Percentiles rank a stretch among this genome's conserved stretches.
These are phyloP conservation scores for Penicillium polonicum DNA, from an alignment of 2,329 filamentous ascomycete genomes.

Conservation along the genomic window DNA sequence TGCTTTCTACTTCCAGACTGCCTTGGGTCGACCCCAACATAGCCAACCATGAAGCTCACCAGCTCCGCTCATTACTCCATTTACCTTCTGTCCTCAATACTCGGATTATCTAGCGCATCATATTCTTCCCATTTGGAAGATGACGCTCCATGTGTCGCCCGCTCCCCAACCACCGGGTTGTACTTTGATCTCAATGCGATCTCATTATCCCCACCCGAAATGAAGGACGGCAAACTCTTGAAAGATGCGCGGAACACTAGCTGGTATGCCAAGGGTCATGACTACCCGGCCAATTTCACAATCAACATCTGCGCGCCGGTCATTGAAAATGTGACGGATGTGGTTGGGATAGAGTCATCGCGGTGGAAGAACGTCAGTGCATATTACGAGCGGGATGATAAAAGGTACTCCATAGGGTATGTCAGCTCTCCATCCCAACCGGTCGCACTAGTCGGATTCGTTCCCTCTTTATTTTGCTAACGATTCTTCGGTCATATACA, in stretches of 20 bases:
- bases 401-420: constrained; percentile 50
- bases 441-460: neutral
- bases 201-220: constrained; percentile 50
- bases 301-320: constrained; percentile 53
- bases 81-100: constrained; percentile 36
- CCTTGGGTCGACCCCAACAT: constrained; percentile 7
- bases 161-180: constrained; percentile 58
- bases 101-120: constrained; percentile 28
- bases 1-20: constrained; percentile 2
- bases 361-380: constrained; percentile 51
- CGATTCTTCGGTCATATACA: constrained; percentile 16
- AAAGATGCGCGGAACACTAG: constrained; percentile 44
- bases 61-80: constrained; percentile 31
- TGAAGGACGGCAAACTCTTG: constrained; percentile 39
- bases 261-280: constrained; percentile 51
- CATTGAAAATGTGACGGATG: constrained; percentile 47
- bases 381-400: constrained; percentile 46
- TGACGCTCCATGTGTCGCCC: constrained; percentile 60
- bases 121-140: constrained; percentile 44
- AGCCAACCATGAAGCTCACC: constrained; percentile 36
- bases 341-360: constrained; percentile 45
- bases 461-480: neutral
- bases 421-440: constrained; percentile 11
- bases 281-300: constrained; percentile 52
- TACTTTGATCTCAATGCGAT: constrained; percentile 65